Conservation (phyloP, 768 basidiomycete species). For the Gymnopilus dilepis region DNA sequence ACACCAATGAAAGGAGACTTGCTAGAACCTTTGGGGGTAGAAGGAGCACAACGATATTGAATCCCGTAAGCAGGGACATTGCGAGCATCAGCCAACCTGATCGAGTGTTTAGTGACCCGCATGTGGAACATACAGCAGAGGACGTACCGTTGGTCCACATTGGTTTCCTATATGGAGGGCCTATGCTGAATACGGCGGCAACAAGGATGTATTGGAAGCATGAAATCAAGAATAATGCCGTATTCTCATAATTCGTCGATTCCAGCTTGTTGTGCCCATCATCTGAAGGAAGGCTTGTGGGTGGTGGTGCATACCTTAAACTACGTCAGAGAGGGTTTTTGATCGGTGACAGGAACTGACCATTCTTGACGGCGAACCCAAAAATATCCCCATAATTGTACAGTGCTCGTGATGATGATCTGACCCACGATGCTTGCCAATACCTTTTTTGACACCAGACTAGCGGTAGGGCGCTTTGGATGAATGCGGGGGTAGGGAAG, state of each 20-base stretch:
- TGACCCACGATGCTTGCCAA: conserved; percentile 93
- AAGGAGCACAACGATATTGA: conserved; percentile 82
- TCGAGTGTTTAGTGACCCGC: not conserved
- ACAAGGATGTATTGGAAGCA: conserved; percentile 99
- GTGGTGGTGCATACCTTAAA: conserved; percentile 81
- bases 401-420: conserved; percentile 79
- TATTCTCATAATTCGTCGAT: conserved; percentile 90
- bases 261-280: conserved; percentile 75
- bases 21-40: conserved; percentile 65
- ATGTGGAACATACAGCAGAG: conserved; percentile 3
- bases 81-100: conserved; percentile 84
- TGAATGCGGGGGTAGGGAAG: conserved; percentile 87
- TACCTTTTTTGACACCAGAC: conserved; percentile 94
- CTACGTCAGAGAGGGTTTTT: not conserved
- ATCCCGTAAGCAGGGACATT: conserved; percentile 65
- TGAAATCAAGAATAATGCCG: conserved; percentile 89
- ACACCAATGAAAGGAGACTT: conserved; percentile 76
- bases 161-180: conserved; percentile 93
- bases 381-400: conserved; percentile 88
- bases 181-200: conserved; percentile 97
- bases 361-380: conserved; percentile 89
- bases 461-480: conserved; percentile 92
- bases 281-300: conserved; percentile 42
- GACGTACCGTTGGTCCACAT: conserved; percentile 92
- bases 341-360: conserved; percentile 44